Evolutionary conservation across 2,329 filamentous ascomycete species (phyloP).

Genomic region (Biscogniauxia mediterranea): DNA sequence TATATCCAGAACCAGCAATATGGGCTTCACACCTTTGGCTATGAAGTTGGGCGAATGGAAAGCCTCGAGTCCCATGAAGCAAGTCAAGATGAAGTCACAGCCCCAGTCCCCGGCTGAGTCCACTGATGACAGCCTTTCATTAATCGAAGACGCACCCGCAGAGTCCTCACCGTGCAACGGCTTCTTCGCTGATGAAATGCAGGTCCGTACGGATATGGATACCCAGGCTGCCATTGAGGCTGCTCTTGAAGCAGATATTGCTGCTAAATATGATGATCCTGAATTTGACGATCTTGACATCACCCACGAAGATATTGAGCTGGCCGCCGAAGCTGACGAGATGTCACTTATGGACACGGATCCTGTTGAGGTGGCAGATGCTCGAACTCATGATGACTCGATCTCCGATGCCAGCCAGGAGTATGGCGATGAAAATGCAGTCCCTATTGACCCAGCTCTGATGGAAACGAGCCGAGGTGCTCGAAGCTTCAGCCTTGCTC

Average conservation of each 20-base stretch:
- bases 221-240: constrained; percentile 36
- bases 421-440: constrained; percentile 65
- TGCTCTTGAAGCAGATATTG: constrained; percentile 35
- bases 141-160: constrained; percentile 24
- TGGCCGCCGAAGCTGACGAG: constrained; percentile 58
- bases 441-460: constrained; percentile 53
- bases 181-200: constrained; percentile 65
- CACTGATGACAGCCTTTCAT: constrained; percentile 26
- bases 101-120: constrained; percentile 22
- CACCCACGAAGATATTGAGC: constrained; percentile 55
- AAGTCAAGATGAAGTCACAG: constrained; percentile 18
- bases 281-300: constrained; percentile 47
- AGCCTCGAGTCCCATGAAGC: constrained; percentile 54
- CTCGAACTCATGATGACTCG: constrained; percentile 43
- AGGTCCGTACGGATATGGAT: constrained; percentile 35
- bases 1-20: constrained; percentile 31
- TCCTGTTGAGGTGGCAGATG: constrained; percentile 35
- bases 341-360: constrained; percentile 55
- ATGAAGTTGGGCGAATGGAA: constrained; percentile 62
- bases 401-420: constrained; percentile 63
- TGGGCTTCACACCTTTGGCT: constrained; percentile 64
- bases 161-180: constrained; percentile 42
- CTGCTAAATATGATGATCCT: constrained; percentile 34
- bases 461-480: constrained; percentile 22
- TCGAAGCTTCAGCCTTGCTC: constrained; percentile 32